Evolutionary conservation across 1,139 yeast genomes (phyloP), one percentile per base, ranked within the genome.

Genomic region (Saccharomyces uvarum): DNA sequence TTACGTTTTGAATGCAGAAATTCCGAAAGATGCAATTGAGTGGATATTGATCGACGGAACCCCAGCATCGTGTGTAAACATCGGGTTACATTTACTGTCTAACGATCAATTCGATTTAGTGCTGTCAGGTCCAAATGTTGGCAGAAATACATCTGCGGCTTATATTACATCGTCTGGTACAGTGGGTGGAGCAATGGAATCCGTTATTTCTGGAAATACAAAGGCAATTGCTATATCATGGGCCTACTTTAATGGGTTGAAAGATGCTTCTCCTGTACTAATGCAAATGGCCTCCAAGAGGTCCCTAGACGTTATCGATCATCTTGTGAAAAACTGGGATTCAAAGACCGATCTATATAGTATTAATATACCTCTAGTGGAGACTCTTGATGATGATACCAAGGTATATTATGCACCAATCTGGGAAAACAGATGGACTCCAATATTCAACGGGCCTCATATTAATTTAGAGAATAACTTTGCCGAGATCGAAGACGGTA

Each of bases 111-210:
- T 89, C 26, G 98, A 93, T 71, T 74, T 93, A 59, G 97, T 93
- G 3, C 71, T 93, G 19, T 86, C 96, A 54, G 99, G 99, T 0
- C 99, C 99, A 7, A 93, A 93, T 69, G 93, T 86, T 62, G 99
- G 99, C 28, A 82, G 96, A 66, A 93, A 93, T 70, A 84, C 97
- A 2, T 82, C 93, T 42, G 89, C 95, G n/a, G 80, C 93, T 49
- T 93, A 90, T 69, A 87, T 90, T 55, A 79, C 93, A 65, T 83
- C 97, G 9, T 85, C 95, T 63, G 99, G 99, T n/a, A 93, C 99
- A 1, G 87, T 93, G 28, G 99, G 99, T 27, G 98, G 97, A 1
- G 95, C 97, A 0, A 82, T 91, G 90, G 99, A 93, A 71, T 95
- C 93, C 0, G 88, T 87, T 1, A 81, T 93, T 48, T 84, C 88